phyloP scores from a whole-genome alignment of 2,329 filamentous ascomycete species.

The Epichloe festucae region DNA sequence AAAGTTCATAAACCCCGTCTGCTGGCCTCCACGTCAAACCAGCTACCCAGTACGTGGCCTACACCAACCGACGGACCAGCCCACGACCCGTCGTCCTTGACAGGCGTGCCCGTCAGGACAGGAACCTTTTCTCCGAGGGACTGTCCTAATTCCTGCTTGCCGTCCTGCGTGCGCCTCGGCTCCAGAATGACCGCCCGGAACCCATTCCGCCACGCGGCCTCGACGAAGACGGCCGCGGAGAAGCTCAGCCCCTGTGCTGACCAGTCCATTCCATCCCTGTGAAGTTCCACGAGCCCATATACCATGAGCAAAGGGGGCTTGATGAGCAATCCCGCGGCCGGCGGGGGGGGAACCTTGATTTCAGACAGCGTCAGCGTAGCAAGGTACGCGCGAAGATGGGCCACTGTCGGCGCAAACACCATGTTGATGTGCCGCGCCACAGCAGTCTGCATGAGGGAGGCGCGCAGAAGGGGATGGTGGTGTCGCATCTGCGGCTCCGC shows the following conservation, averaged over 20 bases:
- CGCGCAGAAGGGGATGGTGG: slow-evolving; percentile 34
- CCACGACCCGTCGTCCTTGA: slow-evolving; percentile 40
- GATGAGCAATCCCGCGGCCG: slow-evolving; percentile 1
- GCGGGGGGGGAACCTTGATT: slow-evolving; percentile 27
- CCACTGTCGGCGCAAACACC: slow-evolving; percentile 61
- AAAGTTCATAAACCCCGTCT: not conserved
- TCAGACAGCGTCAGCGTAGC: slow-evolving; percentile 35
- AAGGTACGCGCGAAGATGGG: slow-evolving; percentile 66
- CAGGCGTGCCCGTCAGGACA: slow-evolving; percentile 44
- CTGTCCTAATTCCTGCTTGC: slow-evolving; percentile 17
- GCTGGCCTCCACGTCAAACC: slow-evolving; percentile 35
- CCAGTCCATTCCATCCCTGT: slow-evolving; percentile 58
- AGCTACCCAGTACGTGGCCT: slow-evolving; percentile 45
- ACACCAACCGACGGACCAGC: slow-evolving; percentile 45
- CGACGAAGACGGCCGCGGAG: slow-evolving; percentile 49
- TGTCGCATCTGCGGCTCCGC: not conserved
- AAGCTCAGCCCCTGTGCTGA: slow-evolving; percentile 59
- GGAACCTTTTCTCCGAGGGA: slow-evolving; percentile 43
- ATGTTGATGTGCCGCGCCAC: slow-evolving; percentile 56
- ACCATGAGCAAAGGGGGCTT: slow-evolving; percentile 38
- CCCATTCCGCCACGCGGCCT: slow-evolving; percentile 36
- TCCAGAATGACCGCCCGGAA: slow-evolving; percentile 37
- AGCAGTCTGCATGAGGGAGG: slow-evolving; percentile 56
- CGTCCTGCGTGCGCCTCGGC: slow-evolving; percentile 19
- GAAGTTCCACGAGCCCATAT: slow-evolving; percentile 52